Conservation (phyloP, 83 land plant genomes). For the Diphasiastrum complanatum region DNA sequence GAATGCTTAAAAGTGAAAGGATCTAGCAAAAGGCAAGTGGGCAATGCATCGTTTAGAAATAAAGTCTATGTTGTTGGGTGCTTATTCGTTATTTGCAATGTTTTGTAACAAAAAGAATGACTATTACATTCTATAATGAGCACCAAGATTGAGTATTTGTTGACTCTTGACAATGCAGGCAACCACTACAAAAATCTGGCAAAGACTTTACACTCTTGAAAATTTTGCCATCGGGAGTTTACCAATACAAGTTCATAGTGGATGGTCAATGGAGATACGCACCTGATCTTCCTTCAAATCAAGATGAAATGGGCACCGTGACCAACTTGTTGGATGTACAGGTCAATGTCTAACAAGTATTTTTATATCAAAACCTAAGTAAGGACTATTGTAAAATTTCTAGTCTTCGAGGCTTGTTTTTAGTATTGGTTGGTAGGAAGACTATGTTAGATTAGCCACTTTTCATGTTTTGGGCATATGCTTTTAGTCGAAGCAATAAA, state of each 20-base stretch:
- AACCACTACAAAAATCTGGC: constrained; percentile 71
- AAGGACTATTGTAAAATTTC: not conserved
- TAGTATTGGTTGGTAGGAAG: too few relatives aligned
- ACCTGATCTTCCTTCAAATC: constrained; percentile 59
- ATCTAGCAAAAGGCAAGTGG: too few relatives aligned
- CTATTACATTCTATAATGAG: too few relatives aligned
- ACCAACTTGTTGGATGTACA: constrained; percentile 78
- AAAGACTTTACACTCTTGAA: constrained; percentile 69
- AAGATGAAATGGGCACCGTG: constrained; percentile 63
- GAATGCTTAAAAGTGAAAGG: too few relatives aligned
- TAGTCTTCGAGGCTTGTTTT: too few relatives aligned
- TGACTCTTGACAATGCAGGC: too few relatives aligned
- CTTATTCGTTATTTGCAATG: too few relatives aligned
- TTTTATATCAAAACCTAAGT: not conserved
- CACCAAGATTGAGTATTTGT: too few relatives aligned
- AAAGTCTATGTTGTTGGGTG: too few relatives aligned
- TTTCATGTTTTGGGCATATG: not conserved
- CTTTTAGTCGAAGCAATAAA: not conserved
- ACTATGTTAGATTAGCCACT: too few relatives aligned
- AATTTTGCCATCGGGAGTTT: constrained; percentile 77
- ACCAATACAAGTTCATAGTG: constrained; percentile 74
- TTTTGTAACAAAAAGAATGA: too few relatives aligned
- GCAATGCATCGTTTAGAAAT: too few relatives aligned
- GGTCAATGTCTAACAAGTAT: constrained; percentile 31
- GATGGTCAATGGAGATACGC: constrained; percentile 81